These are phyloP conservation scores for Pseudogymnoascus sp. DNA, from an alignment of 2,329 filamentous ascomycete genomes.

Conservation along the genomic window DNA sequence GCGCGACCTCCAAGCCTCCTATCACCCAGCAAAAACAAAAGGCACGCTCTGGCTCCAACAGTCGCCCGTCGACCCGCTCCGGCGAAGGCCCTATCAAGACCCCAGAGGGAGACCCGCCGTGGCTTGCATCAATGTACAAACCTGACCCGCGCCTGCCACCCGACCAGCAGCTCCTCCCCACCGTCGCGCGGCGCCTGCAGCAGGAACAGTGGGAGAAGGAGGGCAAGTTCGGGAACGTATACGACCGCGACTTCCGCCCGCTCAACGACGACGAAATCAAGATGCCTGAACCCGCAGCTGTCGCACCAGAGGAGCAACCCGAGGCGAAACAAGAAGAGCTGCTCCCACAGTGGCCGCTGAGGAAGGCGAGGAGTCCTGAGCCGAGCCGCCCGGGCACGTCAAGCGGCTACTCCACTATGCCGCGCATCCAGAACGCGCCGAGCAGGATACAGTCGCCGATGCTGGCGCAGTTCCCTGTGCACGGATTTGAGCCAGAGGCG, in stretches of 20 bases:
- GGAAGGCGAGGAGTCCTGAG: slow-evolving; percentile 40
- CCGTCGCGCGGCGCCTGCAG: slow-evolving; percentile 81
- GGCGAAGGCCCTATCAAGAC: slow-evolving; percentile 51
- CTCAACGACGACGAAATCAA: slow-evolving; percentile 58
- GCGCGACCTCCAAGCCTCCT: neutral
- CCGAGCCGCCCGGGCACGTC: slow-evolving; percentile 39
- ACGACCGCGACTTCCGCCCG: slow-evolving; percentile 81
- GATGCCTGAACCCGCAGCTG: slow-evolving; percentile 11
- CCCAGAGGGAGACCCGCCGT: slow-evolving; percentile 91
- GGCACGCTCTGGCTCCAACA: slow-evolving; percentile 37
- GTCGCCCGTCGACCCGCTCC: slow-evolving; percentile 52
- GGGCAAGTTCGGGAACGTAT: slow-evolving; percentile 75
- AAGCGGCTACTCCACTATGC: slow-evolving; percentile 52
- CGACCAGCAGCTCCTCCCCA: slow-evolving; percentile 91
- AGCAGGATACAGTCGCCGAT: slow-evolving; percentile 20
- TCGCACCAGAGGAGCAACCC: slow-evolving; percentile 25
- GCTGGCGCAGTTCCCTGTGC: slow-evolving; percentile 26
- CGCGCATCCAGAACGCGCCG: slow-evolving; percentile 44
- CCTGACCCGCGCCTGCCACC: slow-evolving; percentile 89
- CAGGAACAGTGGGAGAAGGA: slow-evolving; percentile 95
- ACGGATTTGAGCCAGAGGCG: slow-evolving; percentile 37
- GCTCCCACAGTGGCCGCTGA: slow-evolving; percentile 53
- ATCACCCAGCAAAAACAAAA: neutral
- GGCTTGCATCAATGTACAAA: slow-evolving; percentile 91
- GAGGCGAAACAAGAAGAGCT: slow-evolving; percentile 28